phyloP scores from a whole-genome alignment of 805 yeast genomes.

The Barnettozyma sucrosica region DNA sequence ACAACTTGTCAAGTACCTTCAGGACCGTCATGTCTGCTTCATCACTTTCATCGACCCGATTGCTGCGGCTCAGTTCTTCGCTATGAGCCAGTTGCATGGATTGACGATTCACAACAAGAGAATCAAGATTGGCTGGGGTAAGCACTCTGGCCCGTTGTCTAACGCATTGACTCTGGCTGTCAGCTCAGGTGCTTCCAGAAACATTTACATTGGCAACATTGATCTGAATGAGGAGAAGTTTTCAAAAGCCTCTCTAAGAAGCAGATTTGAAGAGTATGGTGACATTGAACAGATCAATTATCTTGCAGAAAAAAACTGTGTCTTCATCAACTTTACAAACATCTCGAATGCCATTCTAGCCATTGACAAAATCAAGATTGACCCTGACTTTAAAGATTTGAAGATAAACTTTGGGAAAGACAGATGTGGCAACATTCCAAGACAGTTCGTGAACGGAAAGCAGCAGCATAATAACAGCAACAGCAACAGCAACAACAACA shows the following conservation, averaged over 20 bases:
- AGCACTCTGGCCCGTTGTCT: constrained; percentile 88
- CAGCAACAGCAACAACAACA: constrained; percentile 4
- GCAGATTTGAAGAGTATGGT: constrained; percentile 77
- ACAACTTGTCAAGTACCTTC: constrained; percentile 73
- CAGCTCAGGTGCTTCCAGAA: constrained; percentile 89
- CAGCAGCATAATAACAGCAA: constrained; percentile 4
- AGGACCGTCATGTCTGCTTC: constrained; percentile 88
- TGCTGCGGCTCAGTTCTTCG: constrained; percentile 96
- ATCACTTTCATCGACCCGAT: constrained; percentile 94
- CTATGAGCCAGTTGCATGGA: constrained; percentile 88
- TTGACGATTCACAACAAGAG: constrained; percentile 78
- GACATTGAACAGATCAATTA: constrained; percentile 94
- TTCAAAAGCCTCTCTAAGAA: constrained; percentile 55
- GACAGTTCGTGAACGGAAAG: constrained; percentile 43
- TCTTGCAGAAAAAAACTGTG: constrained; percentile 73
- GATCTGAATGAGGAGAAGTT: constrained; percentile 34
- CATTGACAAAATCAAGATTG: constrained; percentile 85
- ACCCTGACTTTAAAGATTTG: constrained; percentile 59
- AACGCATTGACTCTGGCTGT: constrained; percentile 86
- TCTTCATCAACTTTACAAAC: constrained; percentile 86
- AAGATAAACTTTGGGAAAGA: constrained; percentile 92
- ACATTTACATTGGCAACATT: constrained; percentile 81
- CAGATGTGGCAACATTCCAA: constrained; percentile 90
- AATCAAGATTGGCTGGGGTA: constrained; percentile 96
- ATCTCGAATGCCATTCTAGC: constrained; percentile 70